Evolutionary conservation across 2,329 filamentous ascomycete species (phyloP).

Genomic region (Epichloe bromicola): DNA sequence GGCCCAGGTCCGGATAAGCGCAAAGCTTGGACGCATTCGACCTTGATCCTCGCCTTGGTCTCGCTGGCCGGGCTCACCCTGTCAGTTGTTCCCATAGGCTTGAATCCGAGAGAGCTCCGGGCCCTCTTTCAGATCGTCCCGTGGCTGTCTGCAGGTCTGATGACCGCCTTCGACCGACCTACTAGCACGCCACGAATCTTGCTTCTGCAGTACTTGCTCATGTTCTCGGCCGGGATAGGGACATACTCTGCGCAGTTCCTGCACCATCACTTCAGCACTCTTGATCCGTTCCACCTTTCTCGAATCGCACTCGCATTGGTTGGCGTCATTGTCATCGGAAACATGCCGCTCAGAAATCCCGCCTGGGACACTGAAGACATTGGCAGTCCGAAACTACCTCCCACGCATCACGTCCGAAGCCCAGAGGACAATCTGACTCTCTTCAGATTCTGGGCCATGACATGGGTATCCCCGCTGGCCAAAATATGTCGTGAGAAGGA

Average conservation of each 20-base stretch:
- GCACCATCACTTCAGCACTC: slow-evolving; percentile 8
- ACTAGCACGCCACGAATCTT: slow-evolving; percentile 28
- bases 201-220: slow-evolving; percentile 24
- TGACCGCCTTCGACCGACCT: slow-evolving; percentile 26
- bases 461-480: slow-evolving; percentile 70
- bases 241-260: slow-evolving; percentile 20
- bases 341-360: slow-evolving; percentile 25
- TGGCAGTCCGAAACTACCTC: slow-evolving; percentile 14
- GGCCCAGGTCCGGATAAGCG: slow-evolving; percentile 10
- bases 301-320: slow-evolving; percentile 13
- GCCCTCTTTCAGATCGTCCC: slow-evolving; percentile 24
- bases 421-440: slow-evolving; percentile 68
- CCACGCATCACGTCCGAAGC: slow-evolving; percentile 38
- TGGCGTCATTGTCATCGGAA: slow-evolving; percentile 19
- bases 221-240: slow-evolving; percentile 19
- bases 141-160: slow-evolving; percentile 24
- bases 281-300: slow-evolving; percentile 13
- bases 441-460: slow-evolving; percentile 76
- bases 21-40: slow-evolving; percentile 27
- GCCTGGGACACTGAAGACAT: slow-evolving; percentile 21
- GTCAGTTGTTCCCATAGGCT: slow-evolving; percentile 17
- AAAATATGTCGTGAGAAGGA: slow-evolving; percentile 48
- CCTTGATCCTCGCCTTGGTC: slow-evolving; percentile 20
- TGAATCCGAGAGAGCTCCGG: slow-evolving; percentile 14
- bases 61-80: slow-evolving; percentile 22